Evolutionary conservation across 2,329 filamentous ascomycete species (phyloP).

Genomic region (Aspergillus sp.): DNA sequence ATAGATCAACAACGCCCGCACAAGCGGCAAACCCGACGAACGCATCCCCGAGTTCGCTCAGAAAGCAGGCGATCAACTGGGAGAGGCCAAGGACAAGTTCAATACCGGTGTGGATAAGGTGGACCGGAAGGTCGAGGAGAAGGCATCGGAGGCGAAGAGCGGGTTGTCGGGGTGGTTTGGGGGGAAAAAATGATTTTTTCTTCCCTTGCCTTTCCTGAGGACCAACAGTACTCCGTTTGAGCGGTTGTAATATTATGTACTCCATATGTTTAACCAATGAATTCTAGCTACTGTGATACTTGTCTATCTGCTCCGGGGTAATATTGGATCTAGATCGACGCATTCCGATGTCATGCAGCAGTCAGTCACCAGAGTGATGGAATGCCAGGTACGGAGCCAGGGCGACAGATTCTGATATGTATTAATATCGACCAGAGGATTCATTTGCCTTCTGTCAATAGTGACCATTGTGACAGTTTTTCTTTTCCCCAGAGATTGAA

Average conservation of each 20-base stretch:
- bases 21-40: slow-evolving; percentile 49
- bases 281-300: not conserved
- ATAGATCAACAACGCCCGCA: slow-evolving; percentile 55
- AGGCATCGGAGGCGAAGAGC: slow-evolving; percentile 72
- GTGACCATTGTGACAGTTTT: no score
- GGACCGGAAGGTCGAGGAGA: slow-evolving; percentile 72
- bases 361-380: slow-evolving; percentile 1
- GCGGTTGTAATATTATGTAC: not conserved
- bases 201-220: no score
- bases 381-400: not conserved
- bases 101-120: slow-evolving; percentile 61
- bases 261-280: not conserved
- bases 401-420: no score
- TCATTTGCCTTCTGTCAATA: no score
- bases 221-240: not conserved
- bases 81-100: slow-evolving; percentile 35
- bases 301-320: not conserved
- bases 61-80: slow-evolving; percentile 50
- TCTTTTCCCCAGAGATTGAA: no score
- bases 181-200: slow-evolving; percentile 13
- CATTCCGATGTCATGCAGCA: not conserved
- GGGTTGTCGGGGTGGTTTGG: slow-evolving; percentile 82
- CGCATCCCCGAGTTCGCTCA: slow-evolving; percentile 53
- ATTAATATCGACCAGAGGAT: no score
- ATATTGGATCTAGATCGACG: not conserved